These are phyloP conservation scores for Knufia fluminis DNA, from an alignment of 2,329 filamentous ascomycete genomes.

Conservation along the genomic window DNA sequence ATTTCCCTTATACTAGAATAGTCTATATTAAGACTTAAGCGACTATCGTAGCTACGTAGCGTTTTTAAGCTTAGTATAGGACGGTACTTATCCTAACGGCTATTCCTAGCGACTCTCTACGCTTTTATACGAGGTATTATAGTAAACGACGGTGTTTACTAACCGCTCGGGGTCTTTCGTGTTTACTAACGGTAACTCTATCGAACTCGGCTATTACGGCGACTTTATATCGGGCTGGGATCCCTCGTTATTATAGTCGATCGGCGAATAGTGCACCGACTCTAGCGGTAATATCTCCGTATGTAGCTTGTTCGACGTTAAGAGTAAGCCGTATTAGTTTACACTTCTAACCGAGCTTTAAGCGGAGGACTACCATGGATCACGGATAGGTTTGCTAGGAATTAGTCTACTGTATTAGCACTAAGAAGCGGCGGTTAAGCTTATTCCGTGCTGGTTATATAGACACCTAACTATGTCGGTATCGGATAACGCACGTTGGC, in stretches of 20 bases:
- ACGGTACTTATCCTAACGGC: slow-evolving; percentile 61
- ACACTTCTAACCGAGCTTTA: slow-evolving; percentile 3
- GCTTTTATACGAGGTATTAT: slow-evolving; percentile 50
- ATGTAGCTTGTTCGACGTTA: slow-evolving; percentile 3
- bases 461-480: slow-evolving; percentile 1
- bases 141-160: neutral
- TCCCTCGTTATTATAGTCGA: slow-evolving; percentile 9
- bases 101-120: slow-evolving; percentile 60
- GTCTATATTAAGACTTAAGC: slow-evolving; percentile 46
- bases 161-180: slow-evolving; percentile 53
- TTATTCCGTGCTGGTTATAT: slow-evolving; percentile 1
- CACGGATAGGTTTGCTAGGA: slow-evolving; percentile 3
- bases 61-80: slow-evolving; percentile 67
- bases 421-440: neutral
- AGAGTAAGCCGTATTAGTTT: slow-evolving; percentile 4
- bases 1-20: slow-evolving; percentile 87
- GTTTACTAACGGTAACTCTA: slow-evolving; percentile 53
- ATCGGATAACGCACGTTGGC: slow-evolving; percentile 1
- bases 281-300: slow-evolving; percentile 1
- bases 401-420: slow-evolving; percentile 4
- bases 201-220: slow-evolving; percentile 45
- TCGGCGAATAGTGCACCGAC: slow-evolving; percentile 1
- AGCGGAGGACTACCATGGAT: slow-evolving; percentile 2
- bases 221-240: slow-evolving; percentile 70
- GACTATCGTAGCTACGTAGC: slow-evolving; percentile 58